Evolutionary conservation across 2,329 filamentous ascomycete species (phyloP), one percentile per base, ranked within the genome.

Genomic region (Fusarium incarnatum): DNA sequence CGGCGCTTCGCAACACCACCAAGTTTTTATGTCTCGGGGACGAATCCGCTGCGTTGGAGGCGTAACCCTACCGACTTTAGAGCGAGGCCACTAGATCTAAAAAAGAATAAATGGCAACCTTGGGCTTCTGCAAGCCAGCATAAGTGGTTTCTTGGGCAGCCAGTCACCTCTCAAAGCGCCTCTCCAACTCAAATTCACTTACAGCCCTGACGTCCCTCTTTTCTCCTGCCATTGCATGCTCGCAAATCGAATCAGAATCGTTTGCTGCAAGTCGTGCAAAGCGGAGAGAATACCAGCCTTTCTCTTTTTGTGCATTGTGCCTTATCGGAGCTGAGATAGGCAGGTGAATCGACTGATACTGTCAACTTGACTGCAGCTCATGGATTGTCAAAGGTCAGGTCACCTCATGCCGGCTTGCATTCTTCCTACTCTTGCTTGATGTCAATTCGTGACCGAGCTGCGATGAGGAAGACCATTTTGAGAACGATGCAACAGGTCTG

Each of bases 121-220:
- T 59, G 68, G 40, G 45, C 52, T 62, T 66, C 61, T 73, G 70
- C 72, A 68, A 49, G 60, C 34, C 60, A 56, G 40, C 66, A 62
- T 47, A 67, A 64, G 57, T 67, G 50, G 61, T 60, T 57, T 59
- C 56, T 56, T 56, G 54, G 23, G 41, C 48, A 65, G 52, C 73
- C 73, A 75, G 58, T 75, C 70, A 75, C 54, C 58, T 68, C 57
- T 65, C 61, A 68, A 64, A 44, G 64, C 45, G 27, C 66, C 63
- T 58, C 61, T 68, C 66, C 68, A 56, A 63, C 60, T 62, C 62
- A 44, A 46, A 47, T 55, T 64, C 50, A 23, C 48, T 72, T 57
- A 37, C 53, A 59, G 30, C 63, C 63, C 58, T 70, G 57, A 37
- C 42, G 48, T 52, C 60, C 63, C 62, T 70, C 67, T 67, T 68